Evolutionary conservation across 2,329 filamentous ascomycete species (phyloP).

Genomic region (Coleophoma eucalyptorum): DNA sequence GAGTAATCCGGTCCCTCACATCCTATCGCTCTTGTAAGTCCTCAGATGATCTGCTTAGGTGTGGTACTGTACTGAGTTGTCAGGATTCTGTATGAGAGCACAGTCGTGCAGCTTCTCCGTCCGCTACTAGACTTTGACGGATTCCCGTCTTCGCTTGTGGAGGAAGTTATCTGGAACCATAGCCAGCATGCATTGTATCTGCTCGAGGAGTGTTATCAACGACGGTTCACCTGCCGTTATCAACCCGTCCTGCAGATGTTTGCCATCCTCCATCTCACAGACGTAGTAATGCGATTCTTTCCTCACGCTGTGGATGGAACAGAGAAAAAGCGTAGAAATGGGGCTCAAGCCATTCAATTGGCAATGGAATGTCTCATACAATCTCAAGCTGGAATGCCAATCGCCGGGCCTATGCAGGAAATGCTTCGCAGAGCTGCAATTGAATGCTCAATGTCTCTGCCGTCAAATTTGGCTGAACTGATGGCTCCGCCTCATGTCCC

Average conservation of each 20-base stretch:
- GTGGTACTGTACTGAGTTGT: slow-evolving; percentile 9
- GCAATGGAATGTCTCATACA: slow-evolving; percentile 23
- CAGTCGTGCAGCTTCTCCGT: slow-evolving; percentile 26
- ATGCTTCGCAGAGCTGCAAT: slow-evolving; percentile 23
- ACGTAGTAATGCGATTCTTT: slow-evolving; percentile 25
- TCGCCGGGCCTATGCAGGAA: slow-evolving; percentile 26
- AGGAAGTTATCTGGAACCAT: slow-evolving; percentile 23
- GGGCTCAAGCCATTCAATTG: slow-evolving; percentile 21
- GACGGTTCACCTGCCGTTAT: slow-evolving; percentile 24
- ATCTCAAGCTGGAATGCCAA: slow-evolving; percentile 22
- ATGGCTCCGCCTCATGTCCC: slow-evolving; percentile 7
- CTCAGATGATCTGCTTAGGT: not conserved
- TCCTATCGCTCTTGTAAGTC: slow-evolving; percentile 27
- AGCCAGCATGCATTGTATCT: slow-evolving; percentile 27
- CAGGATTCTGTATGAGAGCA: slow-evolving; percentile 26
- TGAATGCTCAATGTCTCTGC: slow-evolving; percentile 18
- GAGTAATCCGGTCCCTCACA: slow-evolving; percentile 23
- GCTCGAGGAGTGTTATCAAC: slow-evolving; percentile 23
- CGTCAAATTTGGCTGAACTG: slow-evolving; percentile 13
- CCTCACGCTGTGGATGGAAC: slow-evolving; percentile 16
- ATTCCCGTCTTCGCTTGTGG: slow-evolving; percentile 18
- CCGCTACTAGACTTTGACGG: slow-evolving; percentile 23
- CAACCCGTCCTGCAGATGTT: slow-evolving; percentile 30
- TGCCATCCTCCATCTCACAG: slow-evolving; percentile 25
- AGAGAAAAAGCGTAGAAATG: slow-evolving; percentile 14